Evolutionary conservation across 2,329 filamentous ascomycete genomes (phyloP).

Genomic region (Exophiala sp.): DNA sequence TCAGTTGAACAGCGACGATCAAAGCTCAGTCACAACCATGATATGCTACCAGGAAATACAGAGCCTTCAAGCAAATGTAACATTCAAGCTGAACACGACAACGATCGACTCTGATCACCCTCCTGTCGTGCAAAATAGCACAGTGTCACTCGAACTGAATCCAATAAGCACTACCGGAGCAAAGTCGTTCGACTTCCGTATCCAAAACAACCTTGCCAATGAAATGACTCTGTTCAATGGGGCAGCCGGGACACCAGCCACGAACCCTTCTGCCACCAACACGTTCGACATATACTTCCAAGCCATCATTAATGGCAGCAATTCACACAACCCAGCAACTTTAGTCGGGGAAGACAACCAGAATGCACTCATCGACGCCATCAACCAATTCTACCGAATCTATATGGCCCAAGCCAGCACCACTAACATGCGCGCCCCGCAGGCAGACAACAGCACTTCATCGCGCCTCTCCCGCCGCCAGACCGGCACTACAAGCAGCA

Average conservation of each 20-base stretch:
- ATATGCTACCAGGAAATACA: constrained; percentile 28
- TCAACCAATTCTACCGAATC: constrained; percentile 23
- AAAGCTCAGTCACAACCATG: constrained; percentile 24
- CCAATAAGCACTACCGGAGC: constrained; percentile 16
- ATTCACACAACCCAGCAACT: constrained; percentile 13
- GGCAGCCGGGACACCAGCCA: constrained; percentile 9
- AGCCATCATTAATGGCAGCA: constrained; percentile 22
- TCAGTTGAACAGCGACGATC: constrained; percentile 13
- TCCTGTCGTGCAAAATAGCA: constrained; percentile 13
- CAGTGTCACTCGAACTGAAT: constrained; percentile 17
- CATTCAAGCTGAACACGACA: constrained; percentile 21
- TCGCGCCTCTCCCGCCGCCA: constrained; percentile 14
- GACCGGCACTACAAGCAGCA: constrained; percentile 3
- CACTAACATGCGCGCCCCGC: constrained; percentile 21
- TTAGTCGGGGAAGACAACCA: constrained; percentile 18
- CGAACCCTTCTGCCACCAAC: constrained; percentile 9
- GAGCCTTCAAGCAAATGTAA: constrained; percentile 21
- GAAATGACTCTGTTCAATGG: constrained; percentile 24
- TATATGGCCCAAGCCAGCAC: constrained; percentile 30
- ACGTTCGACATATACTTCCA: constrained; percentile 26
- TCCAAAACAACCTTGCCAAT: constrained; percentile 27
- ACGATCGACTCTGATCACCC: constrained; percentile 18
- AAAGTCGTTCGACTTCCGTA: constrained; percentile 27
- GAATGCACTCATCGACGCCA: constrained; percentile 15
- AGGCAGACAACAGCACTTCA: constrained; percentile 2